A percentile compares a stretch with the other conserved stretches of the same genome.
These are phyloP conservation scores for Biscogniauxia mediterranea DNA, from an alignment of 2,329 filamentous ascomycete genomes.

Conservation along the genomic window DNA sequence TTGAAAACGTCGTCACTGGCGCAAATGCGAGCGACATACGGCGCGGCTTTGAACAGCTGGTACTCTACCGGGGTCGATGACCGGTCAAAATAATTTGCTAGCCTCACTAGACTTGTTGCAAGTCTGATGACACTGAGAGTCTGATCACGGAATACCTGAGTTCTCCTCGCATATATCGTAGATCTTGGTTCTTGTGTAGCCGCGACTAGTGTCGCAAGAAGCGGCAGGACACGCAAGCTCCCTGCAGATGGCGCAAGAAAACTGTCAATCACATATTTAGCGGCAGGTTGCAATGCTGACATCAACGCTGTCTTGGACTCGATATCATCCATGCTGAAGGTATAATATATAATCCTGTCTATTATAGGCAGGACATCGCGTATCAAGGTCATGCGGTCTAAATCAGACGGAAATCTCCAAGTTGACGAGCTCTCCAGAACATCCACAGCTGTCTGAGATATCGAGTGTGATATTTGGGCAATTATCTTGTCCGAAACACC, in stretches of 20 bases:
- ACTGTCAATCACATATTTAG: conserved; percentile 71
- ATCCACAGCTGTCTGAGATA: conserved; percentile 74
- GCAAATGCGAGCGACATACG: conserved; percentile 74
- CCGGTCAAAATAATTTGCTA: conserved; percentile 62
- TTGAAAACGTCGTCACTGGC: conserved; percentile 67
- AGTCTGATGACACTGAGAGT: conserved; percentile 64
- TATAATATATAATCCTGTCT: conserved; percentile 67
- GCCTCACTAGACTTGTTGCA: conserved; percentile 67
- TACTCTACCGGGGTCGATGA: conserved; percentile 67
- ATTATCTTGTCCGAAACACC: conserved; percentile 78
- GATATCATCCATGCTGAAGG: conserved; percentile 71
- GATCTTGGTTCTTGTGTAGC: conserved; percentile 58
- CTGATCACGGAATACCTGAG: conserved; percentile 58
- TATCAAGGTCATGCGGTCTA: conserved; percentile 69
- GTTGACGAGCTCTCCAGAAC: conserved; percentile 81
- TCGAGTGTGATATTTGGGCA: conserved; percentile 66
- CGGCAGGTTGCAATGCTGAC: conserved; percentile 67
- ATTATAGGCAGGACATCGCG: conserved; percentile 67
- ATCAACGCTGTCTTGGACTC: conserved; percentile 47
- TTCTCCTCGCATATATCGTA: conserved; percentile 59
- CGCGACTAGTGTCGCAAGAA: conserved; percentile 67
- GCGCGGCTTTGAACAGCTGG: conserved; percentile 78
- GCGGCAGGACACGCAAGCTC: conserved; percentile 72
- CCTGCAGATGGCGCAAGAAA: conserved; percentile 71
- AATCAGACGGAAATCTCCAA: conserved; percentile 74